Evolutionary conservation across 805 yeast genomes (phyloP), one percentile per base, ranked within the genome.

Genomic region (Pichia exigua): DNA sequence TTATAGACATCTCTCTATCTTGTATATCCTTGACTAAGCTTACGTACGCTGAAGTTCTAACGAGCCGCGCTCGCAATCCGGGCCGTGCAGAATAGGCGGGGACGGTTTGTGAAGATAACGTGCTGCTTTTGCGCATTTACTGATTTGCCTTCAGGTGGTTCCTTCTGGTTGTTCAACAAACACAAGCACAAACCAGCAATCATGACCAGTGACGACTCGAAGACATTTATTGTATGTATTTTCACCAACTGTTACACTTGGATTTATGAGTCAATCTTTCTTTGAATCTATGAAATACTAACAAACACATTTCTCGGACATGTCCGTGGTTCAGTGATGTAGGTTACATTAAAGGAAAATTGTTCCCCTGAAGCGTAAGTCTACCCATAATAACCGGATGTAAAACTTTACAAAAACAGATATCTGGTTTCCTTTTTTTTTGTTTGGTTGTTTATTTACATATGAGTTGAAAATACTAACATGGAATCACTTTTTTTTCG

Each of bases 281-380:
- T 35, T 35, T 35, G 20, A 35, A 35, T 17, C 20, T n/a, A 30
- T 21, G 2, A 5, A 20, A 39, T 46, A 46, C 48, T 46, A 41
- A 40, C 48, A 38, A 4, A 21, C 15, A 7, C 32, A 35, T n/a
- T 5, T 4, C 17, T n/a, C 20, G 35, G 35, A 13, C 39, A 35
- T 35, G 20, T 2, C 39, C 39, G 20, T 35, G 17, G 4, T 35
- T 17, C 17, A 17, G 7, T 35, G 2, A 22, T 17, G n/a, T 21
- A 46, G 48, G 44, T 50, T n/a, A 50, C 53, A 22, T 46, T 50
- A 30, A 50, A 50, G 17, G 53, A 50, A 46, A 46, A 28, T 44
- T 46, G 49, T 22, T 50, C 53, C 2, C 49, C 53, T 13, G 53
- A 50, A 12, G 43, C 21, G 32, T 42, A 42, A 42, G 28, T 40